Percentiles rank a stretch among this genome's conserved stretches.
Conservation (phyloP, 148 eudicot species). For the Limonium bicolor region DNA sequence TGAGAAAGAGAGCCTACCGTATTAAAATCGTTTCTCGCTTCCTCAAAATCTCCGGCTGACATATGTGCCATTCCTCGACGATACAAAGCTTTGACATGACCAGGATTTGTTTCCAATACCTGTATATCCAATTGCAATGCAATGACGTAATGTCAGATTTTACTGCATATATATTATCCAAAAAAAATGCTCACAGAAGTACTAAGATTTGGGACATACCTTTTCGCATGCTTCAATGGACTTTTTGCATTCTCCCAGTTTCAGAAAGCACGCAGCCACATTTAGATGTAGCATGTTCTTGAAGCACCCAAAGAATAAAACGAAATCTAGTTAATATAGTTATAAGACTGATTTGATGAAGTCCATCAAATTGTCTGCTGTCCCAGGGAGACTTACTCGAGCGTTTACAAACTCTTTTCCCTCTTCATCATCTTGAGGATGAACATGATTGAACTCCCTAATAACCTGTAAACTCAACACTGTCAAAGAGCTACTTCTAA, state of each 20-base stretch:
- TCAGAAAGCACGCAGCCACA: constrained; percentile 91
- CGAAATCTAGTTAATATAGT: too few species aligned
- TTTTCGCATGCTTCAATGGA: constrained; percentile 87
- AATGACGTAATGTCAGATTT: not conserved
- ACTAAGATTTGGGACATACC: constrained; percentile 24
- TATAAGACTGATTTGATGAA: too few species aligned
- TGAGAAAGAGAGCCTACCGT: constrained; percentile 26
- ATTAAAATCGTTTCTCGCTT: constrained; percentile 75
- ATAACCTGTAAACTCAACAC: constrained; percentile 45
- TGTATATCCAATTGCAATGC: constrained; percentile 12
- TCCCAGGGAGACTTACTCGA: constrained; percentile 53
- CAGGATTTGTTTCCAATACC: constrained; percentile 86
- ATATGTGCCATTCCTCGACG: constrained; percentile 97
- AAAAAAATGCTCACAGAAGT: not conserved
- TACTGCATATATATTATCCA: not conserved
- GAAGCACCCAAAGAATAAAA: constrained; percentile 6
- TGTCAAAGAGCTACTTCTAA: not conserved
- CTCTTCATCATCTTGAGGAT: constrained; percentile 87
- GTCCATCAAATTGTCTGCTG: too few species aligned
- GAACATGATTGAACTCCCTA: constrained; percentile 94
- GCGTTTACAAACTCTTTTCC: constrained; percentile 75
- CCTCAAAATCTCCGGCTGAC: constrained; percentile 82
- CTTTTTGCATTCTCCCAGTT: constrained; percentile 85
- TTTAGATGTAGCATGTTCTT: constrained; percentile 82
- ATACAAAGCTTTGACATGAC: constrained; percentile 84